Evolutionary conservation across 352 stramenopile species (phyloP).

Genomic region (Thraustochytrium sp.): DNA sequence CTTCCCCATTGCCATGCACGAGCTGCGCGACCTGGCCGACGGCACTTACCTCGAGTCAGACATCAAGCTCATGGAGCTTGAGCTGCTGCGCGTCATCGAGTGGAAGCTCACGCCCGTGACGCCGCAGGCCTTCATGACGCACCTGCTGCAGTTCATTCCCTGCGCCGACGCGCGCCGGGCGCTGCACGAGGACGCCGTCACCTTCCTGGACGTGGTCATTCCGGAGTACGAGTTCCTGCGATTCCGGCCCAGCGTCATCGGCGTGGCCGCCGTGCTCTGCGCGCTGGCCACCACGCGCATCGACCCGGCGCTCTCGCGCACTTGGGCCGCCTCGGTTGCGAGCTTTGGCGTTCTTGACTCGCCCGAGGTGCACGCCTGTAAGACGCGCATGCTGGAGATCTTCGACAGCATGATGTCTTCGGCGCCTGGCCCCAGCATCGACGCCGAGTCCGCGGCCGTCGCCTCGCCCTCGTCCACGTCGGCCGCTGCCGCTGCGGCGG

Average conservation of each 20-base stretch:
- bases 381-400: conserved; percentile 6
- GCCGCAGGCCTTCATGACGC: conserved; percentile 25
- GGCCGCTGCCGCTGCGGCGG: neutral
- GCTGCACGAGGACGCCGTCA: neutral
- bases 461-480: neutral
- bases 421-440: no score
- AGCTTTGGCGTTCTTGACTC: neutral
- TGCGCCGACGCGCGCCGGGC: neutral
- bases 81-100: conserved; percentile 32
- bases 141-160: conserved; percentile 20
- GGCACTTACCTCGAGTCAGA: conserved; percentile 36
- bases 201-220: conserved; percentile 31
- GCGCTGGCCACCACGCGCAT: neutral
- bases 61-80: conserved; percentile 43
- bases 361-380: neutral
- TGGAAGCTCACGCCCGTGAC: conserved; percentile 27
- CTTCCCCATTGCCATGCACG: conserved; percentile 32
- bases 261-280: conserved; percentile 8
- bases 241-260: neutral
- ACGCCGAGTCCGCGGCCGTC: neutral
- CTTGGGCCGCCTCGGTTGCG: neutral
- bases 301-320: neutral
- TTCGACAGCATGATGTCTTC: conserved; percentile 20
- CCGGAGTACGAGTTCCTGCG: conserved; percentile 30
- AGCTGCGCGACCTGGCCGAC: conserved; percentile 30